Evolutionary conservation across 2,329 filamentous ascomycete genomes (phyloP), one percentile per base, ranked within the genome.

Genomic region (Triangularia setosa): DNA sequence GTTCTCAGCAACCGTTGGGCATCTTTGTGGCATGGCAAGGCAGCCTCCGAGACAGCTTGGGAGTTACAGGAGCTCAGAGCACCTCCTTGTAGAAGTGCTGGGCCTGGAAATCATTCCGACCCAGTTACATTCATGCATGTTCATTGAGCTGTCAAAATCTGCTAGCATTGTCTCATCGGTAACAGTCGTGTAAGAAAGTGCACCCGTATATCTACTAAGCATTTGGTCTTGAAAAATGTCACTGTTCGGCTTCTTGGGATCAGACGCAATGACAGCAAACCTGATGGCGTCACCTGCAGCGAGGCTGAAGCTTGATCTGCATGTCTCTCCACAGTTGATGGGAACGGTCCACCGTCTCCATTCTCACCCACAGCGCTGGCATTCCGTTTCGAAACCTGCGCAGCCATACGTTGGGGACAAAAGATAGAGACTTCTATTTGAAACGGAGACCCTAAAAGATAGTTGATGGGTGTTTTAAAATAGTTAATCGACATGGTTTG

Each of bases 291-390:
- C 65, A 67, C 62, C 30, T 55, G 25, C 16, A 62, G 21, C 53
- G 65, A 64, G 63, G 66, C 66, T 67, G 61, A 65, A 59, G 55
- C 5, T 52, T 61, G 56, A 64, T 61, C 61, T 64, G 59, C 59
- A 63, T n/a, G 44, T 52, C 14, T 33, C 53, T 24, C 63, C 63
- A 61, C 63, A 30, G 40, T 35, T 27, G 40, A 9, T 48, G n/a
- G n/a, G n/a, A 21, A 48, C 11, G 18, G 18, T 21, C n/a, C 40
- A 23, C 40, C n/a, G n/a, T n/a, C 35, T 40, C 35, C 35, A 40
- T 40, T 48, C 30, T 12, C 30, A n/a, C n/a, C n/a, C 33, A n/a
- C 33, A 40, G 33, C 33, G 16, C 40, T 48, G 40, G 40, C 40
- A 21, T 48, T 48, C 40, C 40, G 40, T 48, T 48, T 48, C n/a